A percentile compares a stretch with the other conserved stretches of the same genome.
These are phyloP conservation scores for Stachybotrys elegans DNA, from an alignment of 2,329 filamentous ascomycete species.

Conservation along the genomic window DNA sequence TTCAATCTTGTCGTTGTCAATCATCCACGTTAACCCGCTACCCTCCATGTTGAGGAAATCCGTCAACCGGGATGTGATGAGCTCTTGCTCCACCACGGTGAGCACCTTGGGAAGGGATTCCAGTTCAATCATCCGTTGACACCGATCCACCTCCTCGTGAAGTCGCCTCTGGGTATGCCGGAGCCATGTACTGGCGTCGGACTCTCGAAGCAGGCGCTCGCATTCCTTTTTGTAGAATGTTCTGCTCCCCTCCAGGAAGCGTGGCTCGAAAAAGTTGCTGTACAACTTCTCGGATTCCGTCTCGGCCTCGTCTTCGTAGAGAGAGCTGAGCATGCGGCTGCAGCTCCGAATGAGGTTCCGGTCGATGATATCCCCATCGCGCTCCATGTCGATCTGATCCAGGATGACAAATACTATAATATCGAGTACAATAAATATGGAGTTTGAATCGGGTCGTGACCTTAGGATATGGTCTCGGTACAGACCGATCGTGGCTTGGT, in stretches of 20 bases:
- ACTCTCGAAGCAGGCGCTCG: constrained; percentile 66
- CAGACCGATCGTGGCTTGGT: constrained; percentile 75
- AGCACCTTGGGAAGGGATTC: constrained; percentile 70
- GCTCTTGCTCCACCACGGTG: constrained; percentile 70
- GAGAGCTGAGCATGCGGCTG: constrained; percentile 80
- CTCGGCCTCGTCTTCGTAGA: constrained; percentile 79
- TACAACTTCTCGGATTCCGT: constrained; percentile 78
- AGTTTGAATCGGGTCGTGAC: constrained; percentile 43
- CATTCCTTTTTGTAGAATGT: constrained; percentile 75
- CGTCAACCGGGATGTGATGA: constrained; percentile 71
- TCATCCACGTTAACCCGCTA: constrained; percentile 82
- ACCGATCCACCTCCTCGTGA: constrained; percentile 75
- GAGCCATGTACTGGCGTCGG: constrained; percentile 79
- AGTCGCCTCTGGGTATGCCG: constrained; percentile 70
- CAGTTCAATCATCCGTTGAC: constrained; percentile 72
- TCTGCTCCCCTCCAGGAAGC: constrained; percentile 66
- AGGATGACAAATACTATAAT: constrained; percentile 78
- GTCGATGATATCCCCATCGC: constrained; percentile 85
- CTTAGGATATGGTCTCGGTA: constrained; percentile 84
- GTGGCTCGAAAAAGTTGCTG: constrained; percentile 72
- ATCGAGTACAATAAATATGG: constrained; percentile 55
- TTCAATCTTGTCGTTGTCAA: constrained; percentile 77
- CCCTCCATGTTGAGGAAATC: constrained; percentile 81
- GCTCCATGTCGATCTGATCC: constrained; percentile 88
- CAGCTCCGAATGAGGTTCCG: constrained; percentile 76